These are phyloP conservation scores for Endoconidiophora polonica DNA, from an alignment of 2,329 filamentous ascomycete species.

Conservation along the genomic window DNA sequence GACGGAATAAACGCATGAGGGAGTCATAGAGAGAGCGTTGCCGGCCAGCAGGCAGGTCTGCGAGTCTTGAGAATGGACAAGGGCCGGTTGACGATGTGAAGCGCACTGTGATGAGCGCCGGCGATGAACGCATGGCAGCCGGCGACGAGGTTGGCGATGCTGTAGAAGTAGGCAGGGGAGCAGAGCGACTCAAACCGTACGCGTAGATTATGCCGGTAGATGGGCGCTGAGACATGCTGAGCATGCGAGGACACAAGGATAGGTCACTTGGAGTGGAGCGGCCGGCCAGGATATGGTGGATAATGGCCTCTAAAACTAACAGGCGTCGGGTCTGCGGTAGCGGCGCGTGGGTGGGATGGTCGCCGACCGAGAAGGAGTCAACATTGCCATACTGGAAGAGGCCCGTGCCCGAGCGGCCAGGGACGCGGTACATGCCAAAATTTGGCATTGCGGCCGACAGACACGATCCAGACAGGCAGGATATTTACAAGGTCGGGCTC, in stretches of 20 bases:
- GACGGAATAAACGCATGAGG: not conserved
- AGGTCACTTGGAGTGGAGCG: not conserved
- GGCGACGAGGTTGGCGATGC: not conserved
- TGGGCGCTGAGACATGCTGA: not conserved
- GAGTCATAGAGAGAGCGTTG: not conserved
- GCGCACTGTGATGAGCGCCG: not conserved
- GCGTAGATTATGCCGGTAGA: conserved; percentile 1
- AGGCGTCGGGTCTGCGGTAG: not conserved
- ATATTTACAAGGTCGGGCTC: too few species aligned
- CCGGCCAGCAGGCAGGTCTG: not conserved
- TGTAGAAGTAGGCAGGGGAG: not conserved
- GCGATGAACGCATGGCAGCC: not conserved
- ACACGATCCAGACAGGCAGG: too few species aligned
- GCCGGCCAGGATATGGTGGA: conserved; percentile 1
- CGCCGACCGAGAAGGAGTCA: not conserved
- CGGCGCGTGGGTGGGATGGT: conserved; percentile 1
- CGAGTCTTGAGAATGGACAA: not conserved
- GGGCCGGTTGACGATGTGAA: not conserved
- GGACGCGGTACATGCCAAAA: conserved; percentile 2
- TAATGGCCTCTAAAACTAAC: conserved; percentile 1
- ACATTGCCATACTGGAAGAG: conserved; percentile 5
- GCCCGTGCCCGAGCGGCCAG: not conserved
- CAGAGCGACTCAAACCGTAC: not conserved
- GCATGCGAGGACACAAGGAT: conserved; percentile 2
- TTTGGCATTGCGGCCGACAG: not conserved